These are phyloP conservation scores for Rhododendron henanense DNA, from an alignment of 148 eudicot genomes.

Conservation along the genomic window DNA sequence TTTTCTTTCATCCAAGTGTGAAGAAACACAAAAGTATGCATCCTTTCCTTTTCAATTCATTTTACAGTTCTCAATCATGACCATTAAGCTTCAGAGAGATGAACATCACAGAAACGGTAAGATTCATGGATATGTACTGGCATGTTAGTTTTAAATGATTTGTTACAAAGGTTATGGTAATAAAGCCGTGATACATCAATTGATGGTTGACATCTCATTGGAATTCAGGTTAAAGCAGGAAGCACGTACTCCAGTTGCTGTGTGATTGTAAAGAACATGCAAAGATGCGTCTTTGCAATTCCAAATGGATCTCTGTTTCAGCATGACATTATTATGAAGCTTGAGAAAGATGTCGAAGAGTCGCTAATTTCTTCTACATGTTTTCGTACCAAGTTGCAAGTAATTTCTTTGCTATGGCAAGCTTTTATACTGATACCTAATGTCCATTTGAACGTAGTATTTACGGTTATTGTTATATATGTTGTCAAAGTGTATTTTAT, in stretches of 20 bases:
- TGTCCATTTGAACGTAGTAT: background rate
- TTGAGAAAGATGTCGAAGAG: no score
- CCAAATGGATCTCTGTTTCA: no score
- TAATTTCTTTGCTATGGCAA: no score
- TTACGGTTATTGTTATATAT: background rate
- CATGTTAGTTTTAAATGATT: background rate
- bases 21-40: background rate
- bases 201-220: conserved; percentile 25
- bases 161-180: background rate
- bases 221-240: conserved; percentile 70
- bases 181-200: conserved; percentile 5
- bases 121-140: background rate
- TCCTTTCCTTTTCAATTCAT: background rate
- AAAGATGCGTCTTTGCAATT: conserved; percentile 94
- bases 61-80: background rate
- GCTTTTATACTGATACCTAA: background rate
- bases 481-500: background rate
- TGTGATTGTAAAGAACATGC: conserved; percentile 77
- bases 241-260: conserved; percentile 80
- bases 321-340: no score
- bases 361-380: no score
- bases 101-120: background rate
- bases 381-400: no score
- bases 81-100: background rate
- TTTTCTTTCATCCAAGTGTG: background rate